Percentiles rank a stretch among this genome's conserved stretches.
Evolutionary conservation across 2,329 filamentous ascomycete genomes (phyloP).

Genomic region (Graphilbum ipis-grandicollis): DNA sequence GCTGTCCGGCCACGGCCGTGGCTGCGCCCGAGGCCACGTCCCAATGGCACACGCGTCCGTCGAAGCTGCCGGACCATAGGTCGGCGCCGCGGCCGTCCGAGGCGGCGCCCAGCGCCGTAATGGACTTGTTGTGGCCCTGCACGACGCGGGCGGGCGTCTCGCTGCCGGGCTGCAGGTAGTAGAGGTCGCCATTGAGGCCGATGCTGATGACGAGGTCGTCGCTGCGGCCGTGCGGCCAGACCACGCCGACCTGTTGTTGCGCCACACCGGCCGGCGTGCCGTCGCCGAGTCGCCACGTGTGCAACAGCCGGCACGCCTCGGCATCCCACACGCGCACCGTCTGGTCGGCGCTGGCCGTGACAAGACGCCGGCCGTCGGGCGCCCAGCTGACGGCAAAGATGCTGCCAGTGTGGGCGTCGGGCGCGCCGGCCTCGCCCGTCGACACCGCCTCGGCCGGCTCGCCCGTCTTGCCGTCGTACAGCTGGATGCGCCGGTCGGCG

Average conservation of each 20-base stretch:
- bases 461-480: conserved; percentile 94
- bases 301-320: conserved; percentile 56
- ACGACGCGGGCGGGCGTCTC: conserved; percentile 53
- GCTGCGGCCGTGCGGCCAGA: conserved; percentile 65
- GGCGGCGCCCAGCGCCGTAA: conserved; percentile 56
- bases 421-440: conserved; percentile 23
- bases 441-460: conserved; percentile 56
- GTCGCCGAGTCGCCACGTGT: conserved; percentile 72
- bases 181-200: conserved; percentile 75
- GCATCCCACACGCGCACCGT: conserved; percentile 91
- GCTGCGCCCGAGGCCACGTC: conserved; percentile 54
- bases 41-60: conserved; percentile 77
- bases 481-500: conserved; percentile 79
- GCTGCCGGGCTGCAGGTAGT: conserved; percentile 64
- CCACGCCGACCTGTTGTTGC: conserved; percentile 87
- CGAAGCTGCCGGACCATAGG: conserved; percentile 80
- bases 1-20: conserved; percentile 57
- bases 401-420: conserved; percentile 63
- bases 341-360: conserved; percentile 84
- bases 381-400: conserved; percentile 89
- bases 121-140: conserved; percentile 78
- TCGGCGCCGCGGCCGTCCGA: conserved; percentile 40
- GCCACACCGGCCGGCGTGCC: conserved; percentile 50
- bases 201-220: conserved; percentile 85
- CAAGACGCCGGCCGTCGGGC: conserved; percentile 68